phyloP scores from a whole-genome alignment of 176 grass and related monocot species.

The Lolium multiflorum region DNA sequence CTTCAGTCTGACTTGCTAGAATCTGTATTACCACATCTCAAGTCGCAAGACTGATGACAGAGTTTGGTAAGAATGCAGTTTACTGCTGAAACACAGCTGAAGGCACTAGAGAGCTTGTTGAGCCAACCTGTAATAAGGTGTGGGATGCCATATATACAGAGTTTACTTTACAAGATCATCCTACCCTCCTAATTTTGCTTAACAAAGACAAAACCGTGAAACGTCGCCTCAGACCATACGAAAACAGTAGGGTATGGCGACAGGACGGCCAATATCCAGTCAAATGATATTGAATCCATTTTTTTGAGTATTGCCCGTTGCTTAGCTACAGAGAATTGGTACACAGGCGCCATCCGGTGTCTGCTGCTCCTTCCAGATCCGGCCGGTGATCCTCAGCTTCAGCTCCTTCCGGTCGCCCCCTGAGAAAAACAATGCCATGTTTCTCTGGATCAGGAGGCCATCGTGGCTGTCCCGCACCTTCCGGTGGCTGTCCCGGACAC shows the following conservation, averaged over 20 bases:
- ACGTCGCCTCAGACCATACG: constrained; percentile 26
- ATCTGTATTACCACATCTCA: not conserved
- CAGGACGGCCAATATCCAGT: constrained; percentile 11
- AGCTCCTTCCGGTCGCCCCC: constrained; percentile 74
- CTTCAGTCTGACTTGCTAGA: not conserved
- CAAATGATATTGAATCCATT: not conserved
- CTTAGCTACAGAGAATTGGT: constrained; percentile 68
- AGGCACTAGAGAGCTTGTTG: constrained; percentile 21
- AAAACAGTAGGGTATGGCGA: constrained; percentile 21
- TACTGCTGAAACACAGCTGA: constrained; percentile 3
- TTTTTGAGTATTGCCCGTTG: constrained; percentile 1
- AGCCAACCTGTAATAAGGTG: constrained; percentile 37
- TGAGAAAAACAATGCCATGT: constrained; percentile 91
- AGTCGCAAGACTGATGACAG: not conserved
- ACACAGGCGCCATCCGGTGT: constrained; percentile 63
- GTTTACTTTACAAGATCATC: constrained; percentile 55
- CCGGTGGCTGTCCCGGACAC: constrained; percentile 77
- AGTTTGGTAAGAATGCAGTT: constrained; percentile 24
- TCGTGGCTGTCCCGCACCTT: constrained; percentile 89
- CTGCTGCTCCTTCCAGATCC: constrained; percentile 79
- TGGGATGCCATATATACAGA: constrained; percentile 47
- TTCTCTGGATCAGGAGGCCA: constrained; percentile 85
- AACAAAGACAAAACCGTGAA: constrained; percentile 43
- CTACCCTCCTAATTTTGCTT: constrained; percentile 46
- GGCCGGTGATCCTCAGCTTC: constrained; percentile 75